Conservation (phyloP, 192 early-diverging fungal species). For the Obelidium mucronatum region DNA sequence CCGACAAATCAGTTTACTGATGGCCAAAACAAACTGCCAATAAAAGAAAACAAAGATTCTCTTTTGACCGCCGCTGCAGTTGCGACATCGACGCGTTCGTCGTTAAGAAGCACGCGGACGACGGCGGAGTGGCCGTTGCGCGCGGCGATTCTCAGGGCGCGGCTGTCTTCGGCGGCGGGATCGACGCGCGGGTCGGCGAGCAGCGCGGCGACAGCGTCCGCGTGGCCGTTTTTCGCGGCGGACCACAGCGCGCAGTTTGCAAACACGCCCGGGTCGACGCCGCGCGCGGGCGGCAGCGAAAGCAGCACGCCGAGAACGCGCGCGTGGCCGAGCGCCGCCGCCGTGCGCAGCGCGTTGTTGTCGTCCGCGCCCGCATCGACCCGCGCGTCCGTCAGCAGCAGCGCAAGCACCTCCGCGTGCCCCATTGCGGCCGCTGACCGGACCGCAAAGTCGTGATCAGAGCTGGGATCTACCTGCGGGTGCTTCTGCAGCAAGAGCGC, state of each 20-base stretch:
- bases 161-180: not conserved
- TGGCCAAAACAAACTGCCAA: no score
- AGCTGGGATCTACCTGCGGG: not conserved
- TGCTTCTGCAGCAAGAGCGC: not conserved
- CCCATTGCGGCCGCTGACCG: not conserved
- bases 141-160: not conserved
- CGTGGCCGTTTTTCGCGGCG: not conserved
- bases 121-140: not conserved
- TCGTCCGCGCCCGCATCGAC: not conserved
- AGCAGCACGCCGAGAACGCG: not conserved
- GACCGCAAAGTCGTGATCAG: not conserved
- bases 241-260: no score
- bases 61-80: no score
- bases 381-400: not conserved
- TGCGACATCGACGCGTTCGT: not conserved
- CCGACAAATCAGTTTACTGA: no score
- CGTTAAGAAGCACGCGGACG: not conserved
- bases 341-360: not conserved
- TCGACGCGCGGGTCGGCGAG: not conserved
- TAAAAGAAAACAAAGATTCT: no score
- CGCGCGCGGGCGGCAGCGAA: no score
- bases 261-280: no score
- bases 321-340: not conserved
- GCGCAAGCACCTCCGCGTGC: not conserved
- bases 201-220: not conserved